These are phyloP conservation scores for Plasmodium coatneyi DNA, from an alignment of 169 alveolate species.

Conservation along the genomic window DNA sequence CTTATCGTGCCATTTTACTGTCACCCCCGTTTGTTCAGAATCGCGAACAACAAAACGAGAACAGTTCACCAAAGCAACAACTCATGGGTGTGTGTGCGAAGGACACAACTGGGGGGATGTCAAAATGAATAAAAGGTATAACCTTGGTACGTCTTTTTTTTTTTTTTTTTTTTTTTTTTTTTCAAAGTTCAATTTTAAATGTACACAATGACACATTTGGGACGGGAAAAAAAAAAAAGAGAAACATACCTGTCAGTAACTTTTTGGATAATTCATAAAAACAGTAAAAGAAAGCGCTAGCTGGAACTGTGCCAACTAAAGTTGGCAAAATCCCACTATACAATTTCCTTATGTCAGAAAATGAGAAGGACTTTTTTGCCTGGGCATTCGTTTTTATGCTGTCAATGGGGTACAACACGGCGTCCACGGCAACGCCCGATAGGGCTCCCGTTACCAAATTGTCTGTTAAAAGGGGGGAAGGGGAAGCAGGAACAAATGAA, in stretches of 20 bases:
- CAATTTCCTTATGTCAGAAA: slow-evolving; percentile 66
- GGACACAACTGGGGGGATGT: not conserved
- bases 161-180: slow-evolving; percentile 7
- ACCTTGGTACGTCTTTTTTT: not conserved
- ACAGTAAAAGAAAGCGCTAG: slow-evolving; percentile 84
- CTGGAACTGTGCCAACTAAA: slow-evolving; percentile 83
- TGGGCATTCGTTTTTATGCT: slow-evolving; percentile 84
- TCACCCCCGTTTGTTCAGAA: not conserved
- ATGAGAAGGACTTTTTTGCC: slow-evolving; percentile 45
- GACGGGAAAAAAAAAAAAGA: not conserved
- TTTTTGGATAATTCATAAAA: slow-evolving; percentile 84
- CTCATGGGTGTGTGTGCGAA: not conserved
- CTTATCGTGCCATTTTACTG: not conserved
- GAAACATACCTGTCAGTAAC: slow-evolving; percentile 32
- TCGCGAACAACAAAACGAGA: not conserved
- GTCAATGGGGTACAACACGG: slow-evolving; percentile 85
- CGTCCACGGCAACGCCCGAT: slow-evolving; percentile 85
- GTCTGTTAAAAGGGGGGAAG: slow-evolving; percentile 41
- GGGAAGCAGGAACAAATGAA: not conserved
- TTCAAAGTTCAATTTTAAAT: not conserved
- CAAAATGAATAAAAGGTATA: not conserved
- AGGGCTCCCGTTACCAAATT: slow-evolving; percentile 86
- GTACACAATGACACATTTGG: not conserved
- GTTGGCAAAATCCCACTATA: slow-evolving; percentile 81
- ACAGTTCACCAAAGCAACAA: not conserved